phyloP scores from a whole-genome alignment of 352 stramenopile species.

The Phytophthora pisi region DNA sequence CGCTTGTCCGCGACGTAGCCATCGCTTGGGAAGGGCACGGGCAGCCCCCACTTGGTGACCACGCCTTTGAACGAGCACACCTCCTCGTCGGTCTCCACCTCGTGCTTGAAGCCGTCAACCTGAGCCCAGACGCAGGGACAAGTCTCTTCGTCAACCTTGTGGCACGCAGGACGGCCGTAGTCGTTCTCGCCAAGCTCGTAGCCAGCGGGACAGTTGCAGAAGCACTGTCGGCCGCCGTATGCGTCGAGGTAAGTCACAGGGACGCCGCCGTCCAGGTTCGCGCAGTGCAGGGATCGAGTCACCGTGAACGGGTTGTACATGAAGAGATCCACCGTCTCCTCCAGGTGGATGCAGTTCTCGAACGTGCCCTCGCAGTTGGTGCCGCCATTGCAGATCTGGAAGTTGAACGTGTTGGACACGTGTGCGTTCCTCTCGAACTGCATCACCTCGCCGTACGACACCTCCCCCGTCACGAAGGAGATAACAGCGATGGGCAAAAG shows the following conservation, averaged over 20 bases:
- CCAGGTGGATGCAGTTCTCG: slow-evolving; percentile 44
- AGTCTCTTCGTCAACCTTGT: slow-evolving; percentile 28
- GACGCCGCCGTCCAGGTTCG: slow-evolving; percentile 39
- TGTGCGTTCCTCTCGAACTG: slow-evolving; percentile 32
- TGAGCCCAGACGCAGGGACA: slow-evolving; percentile 62
- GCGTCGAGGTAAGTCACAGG: slow-evolving; percentile 54
- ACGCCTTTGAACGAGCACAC: slow-evolving; percentile 47
- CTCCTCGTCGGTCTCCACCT: slow-evolving; percentile 28
- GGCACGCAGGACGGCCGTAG: slow-evolving; percentile 31
- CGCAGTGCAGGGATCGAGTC: slow-evolving; percentile 44
- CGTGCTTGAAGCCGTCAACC: slow-evolving; percentile 32
- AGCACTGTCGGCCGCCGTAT: slow-evolving; percentile 50
- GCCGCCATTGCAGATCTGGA: slow-evolving; percentile 37
- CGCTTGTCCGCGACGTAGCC: slow-evolving; percentile 61
- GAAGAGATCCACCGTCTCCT: slow-evolving; percentile 51
- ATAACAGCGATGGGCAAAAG: slow-evolving; percentile 42
- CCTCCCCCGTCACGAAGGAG: slow-evolving; percentile 45
- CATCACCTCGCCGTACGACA: slow-evolving; percentile 44
- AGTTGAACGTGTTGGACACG: slow-evolving; percentile 46
- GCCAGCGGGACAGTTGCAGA: slow-evolving; percentile 57
- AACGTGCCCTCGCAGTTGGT: slow-evolving; percentile 25
- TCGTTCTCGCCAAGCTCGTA: slow-evolving; percentile 28
- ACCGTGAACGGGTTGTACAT: slow-evolving; percentile 71
- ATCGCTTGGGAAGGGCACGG: slow-evolving; percentile 58
- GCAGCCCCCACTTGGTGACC: slow-evolving; percentile 41